Base-by-base conservation (phyloP, 2,329 filamentous ascomycete genomes). In the Fusarium burgessii region DNA sequence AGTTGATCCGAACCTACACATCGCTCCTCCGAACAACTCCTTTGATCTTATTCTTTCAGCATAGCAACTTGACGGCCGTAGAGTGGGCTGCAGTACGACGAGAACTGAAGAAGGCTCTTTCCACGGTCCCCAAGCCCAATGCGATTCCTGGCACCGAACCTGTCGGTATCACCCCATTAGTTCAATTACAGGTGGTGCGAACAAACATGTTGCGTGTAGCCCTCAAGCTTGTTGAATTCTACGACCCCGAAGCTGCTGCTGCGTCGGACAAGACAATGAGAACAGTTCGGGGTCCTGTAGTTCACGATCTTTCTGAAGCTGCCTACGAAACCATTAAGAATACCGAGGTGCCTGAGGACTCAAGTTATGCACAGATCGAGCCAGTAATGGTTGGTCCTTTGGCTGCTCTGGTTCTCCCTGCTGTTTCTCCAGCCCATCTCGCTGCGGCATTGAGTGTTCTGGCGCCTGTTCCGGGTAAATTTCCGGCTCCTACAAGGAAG, bases 161-260 rank as follows among this genome's bases (percentile, higher is more conserved):
- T 17, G 69, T 83, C 25, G 80, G 87, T 35, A 78, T 93, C 36
- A 86, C 88, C n/a, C 82, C 88, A 3, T 83, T 85, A 41, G 87
- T 96, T 72, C 91, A 93, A 81, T 80, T 98, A 29, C 92, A 97
- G 80, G 93, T 97, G 29, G 85, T 99, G 60, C 92, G 96, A 78
- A 96, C 93, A 17, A 92, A 93, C 77, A 97, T 99, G 78, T 93
- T 99, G 79, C 91, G 91, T 72, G 90, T 93, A 20, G 95, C 95
- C 2, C 84, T 98, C 68, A 91, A 92, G 72, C 89, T 98, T 55
- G 91, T 95, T 67, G 95, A 98, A 78, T 97, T 94, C 82, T 97
- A 89, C 78, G 88, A 88, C 78, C 87, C 85, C 69, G 81, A 82
- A 41, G 79, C 73, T 7, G 80, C 83, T 20, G 73, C 79, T 8